phyloP scores from a whole-genome alignment of 352 stramenopile genomes.

The Globisporangium splendens region DNA sequence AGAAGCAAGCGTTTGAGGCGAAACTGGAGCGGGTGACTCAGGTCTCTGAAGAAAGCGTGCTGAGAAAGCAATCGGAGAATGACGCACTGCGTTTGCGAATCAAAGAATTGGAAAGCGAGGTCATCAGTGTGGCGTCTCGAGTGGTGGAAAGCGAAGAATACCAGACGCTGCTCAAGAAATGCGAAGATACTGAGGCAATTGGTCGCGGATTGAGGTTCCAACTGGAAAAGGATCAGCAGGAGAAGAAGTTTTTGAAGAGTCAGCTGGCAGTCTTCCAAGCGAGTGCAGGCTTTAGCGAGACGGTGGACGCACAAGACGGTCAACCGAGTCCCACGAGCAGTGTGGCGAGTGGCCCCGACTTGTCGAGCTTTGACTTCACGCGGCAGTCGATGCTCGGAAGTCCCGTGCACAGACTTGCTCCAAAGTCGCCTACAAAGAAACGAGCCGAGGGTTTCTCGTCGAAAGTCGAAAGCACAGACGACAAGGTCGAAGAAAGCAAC shows the following conservation, averaged over 20 bases:
- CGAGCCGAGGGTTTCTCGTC: slow-evolving; percentile 1
- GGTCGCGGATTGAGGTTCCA: slow-evolving; percentile 63
- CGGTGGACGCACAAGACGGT: slow-evolving; percentile 11
- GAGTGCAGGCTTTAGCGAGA: slow-evolving; percentile 16
- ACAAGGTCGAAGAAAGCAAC: slow-evolving; percentile 3
- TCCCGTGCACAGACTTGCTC: slow-evolving; percentile 15
- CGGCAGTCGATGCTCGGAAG: slow-evolving; percentile 13
- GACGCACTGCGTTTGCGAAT: slow-evolving; percentile 19
- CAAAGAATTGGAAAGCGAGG: slow-evolving; percentile 33
- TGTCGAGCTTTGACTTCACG: slow-evolving; percentile 67
- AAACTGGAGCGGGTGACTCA: slow-evolving; percentile 21
- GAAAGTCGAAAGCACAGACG: slow-evolving; percentile 6
- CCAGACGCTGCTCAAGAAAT: slow-evolving; percentile 49
- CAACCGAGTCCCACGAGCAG: slow-evolving; percentile 37
- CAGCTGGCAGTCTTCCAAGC: slow-evolving; percentile 42
- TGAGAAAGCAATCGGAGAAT: slow-evolving; percentile 30
- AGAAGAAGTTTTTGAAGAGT: slow-evolving; percentile 76
- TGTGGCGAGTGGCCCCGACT: slow-evolving; percentile 32
- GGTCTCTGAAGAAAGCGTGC: slow-evolving; percentile 17
- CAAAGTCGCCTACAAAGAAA: slow-evolving; percentile 2
- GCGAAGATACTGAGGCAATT: slow-evolving; percentile 66
- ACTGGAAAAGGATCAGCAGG: slow-evolving; percentile 67
- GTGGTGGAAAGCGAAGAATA: slow-evolving; percentile 50
- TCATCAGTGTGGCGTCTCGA: slow-evolving; percentile 19
- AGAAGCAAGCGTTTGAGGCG: slow-evolving; percentile 31